Percentiles rank a stretch among this genome's conserved stretches.
phyloP scores from a whole-genome alignment of 805 yeast species.

The Scheffersomyces lignosus region DNA sequence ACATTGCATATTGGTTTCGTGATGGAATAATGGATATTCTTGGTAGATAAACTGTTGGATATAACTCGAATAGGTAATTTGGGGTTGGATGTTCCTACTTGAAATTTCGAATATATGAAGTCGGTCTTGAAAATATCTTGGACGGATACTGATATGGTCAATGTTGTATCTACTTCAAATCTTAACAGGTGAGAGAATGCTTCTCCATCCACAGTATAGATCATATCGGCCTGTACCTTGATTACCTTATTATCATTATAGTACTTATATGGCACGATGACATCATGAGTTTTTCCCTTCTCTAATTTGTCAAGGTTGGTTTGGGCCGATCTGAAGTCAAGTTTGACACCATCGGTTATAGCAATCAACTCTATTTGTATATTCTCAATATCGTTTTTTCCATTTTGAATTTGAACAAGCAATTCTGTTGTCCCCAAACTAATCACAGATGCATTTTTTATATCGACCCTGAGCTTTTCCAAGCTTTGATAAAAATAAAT shows the following conservation, averaged over 20 bases:
- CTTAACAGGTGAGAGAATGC: conserved; percentile 20
- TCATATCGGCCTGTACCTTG: conserved; percentile 18
- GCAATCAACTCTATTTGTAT: conserved; percentile 17
- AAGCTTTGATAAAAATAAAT: conserved; percentile 14
- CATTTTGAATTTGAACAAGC: conserved; percentile 26
- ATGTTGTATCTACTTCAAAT: conserved; percentile 49
- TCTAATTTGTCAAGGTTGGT: conserved; percentile 1
- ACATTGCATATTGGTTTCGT: conserved; percentile 12
- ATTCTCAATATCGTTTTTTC: conserved; percentile 30
- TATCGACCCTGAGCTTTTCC: conserved; percentile 26
- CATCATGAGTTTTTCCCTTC: conserved; percentile 12
- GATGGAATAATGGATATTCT: conserved; percentile 25
- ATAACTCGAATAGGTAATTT: conserved; percentile 55
- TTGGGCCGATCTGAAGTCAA: conserved; percentile 4
- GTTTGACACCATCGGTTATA: conserved; percentile 17
- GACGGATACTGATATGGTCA: conserved; percentile 71
- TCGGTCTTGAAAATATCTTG: conserved; percentile 70
- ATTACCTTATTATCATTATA: conserved; percentile 28
- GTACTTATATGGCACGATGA: conserved; percentile 33
- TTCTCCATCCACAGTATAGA: conserved; percentile 19
- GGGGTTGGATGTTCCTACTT: conserved; percentile 58
- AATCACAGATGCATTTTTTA: conserved; percentile 22
- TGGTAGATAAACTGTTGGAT: conserved; percentile 39
- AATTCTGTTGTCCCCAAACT: conserved; percentile 29
- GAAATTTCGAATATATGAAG: conserved; percentile 63